Evolutionary conservation across 345 rosid genomes (phyloP), one percentile per base, ranked within the genome.

Genomic region (Gossypium australe): DNA sequence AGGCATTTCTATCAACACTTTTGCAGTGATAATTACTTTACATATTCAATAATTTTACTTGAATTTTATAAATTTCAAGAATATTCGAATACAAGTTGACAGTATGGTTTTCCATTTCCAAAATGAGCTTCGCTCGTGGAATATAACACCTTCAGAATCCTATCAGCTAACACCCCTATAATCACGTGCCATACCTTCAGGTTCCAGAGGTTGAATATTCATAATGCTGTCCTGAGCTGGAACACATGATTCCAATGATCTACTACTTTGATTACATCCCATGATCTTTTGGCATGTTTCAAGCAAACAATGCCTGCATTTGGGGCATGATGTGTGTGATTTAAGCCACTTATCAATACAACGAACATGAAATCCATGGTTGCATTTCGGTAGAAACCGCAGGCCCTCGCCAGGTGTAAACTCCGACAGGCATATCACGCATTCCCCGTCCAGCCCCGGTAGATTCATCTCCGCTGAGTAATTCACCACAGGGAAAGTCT

Each of bases 291-390:
- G 69, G 53, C 78, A 62, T 7, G 81, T 79, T 58, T 84, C 79
- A 27, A 73, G 76, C 18, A 82, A 77, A 71, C 82, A 80, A 47
- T 85, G 80, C 78, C 96, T 82, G 55, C 96, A 91, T 10, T 82
- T 89, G 0, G 92, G 96, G 78, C 96, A 91, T 11, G 93, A 87
- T 27, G 89, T 78, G 77, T 89, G 86, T 8, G 86, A 86, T 69
- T 80, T 78, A 48, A 91, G 92, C 92, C 96, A 91, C 74, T 80
- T 81, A 70, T 60, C 70, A 4, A 66, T 44, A 11, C 70, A 44
- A 44, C 29, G 52, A 20, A 17, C 45, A 44, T 66, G 70, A 66
- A 66, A 66, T 18, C 34, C 70, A 17, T 66, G 70, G 34, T 20
- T 44, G 70, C 70, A 66, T 63, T 85, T 89, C 0, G 91, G 96